Conservation (phyloP, 441 rosid species). For the Adansonia rubrostipa region DNA sequence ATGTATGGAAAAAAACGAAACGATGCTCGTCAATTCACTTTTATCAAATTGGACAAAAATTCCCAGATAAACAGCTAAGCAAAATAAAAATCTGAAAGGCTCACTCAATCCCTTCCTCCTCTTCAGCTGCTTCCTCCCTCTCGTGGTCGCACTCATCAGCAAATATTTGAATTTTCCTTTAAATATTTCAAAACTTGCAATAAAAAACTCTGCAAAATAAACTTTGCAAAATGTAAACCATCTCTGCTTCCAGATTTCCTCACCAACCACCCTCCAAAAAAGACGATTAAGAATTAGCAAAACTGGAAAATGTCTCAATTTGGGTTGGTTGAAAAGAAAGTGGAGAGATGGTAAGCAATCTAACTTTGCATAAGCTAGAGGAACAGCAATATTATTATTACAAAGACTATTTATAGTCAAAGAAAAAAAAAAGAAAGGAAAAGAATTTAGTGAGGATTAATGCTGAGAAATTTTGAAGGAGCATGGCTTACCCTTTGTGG, state of each 20-base stretch:
- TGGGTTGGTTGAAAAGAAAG: slow-evolving; percentile 23
- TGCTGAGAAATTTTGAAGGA: slow-evolving; percentile 39
- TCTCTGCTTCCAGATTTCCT: slow-evolving; percentile 46
- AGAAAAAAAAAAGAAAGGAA: background rate
- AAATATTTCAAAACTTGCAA: too few species aligned
- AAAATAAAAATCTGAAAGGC: too few species aligned
- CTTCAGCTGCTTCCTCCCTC: too few species aligned
- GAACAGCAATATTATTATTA: slow-evolving; percentile 26
- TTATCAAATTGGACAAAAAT: too few species aligned
- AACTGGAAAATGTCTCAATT: background rate
- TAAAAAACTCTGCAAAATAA: too few species aligned
- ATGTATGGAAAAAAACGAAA: too few species aligned
- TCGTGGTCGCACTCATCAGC: too few species aligned
- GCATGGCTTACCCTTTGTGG: slow-evolving; percentile 33
- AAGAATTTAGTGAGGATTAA: slow-evolving; percentile 38
- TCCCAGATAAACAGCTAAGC: too few species aligned
- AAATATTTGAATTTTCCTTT: too few species aligned
- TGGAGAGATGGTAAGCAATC: slow-evolving; percentile 62
- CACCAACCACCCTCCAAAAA: slow-evolving; percentile 4
- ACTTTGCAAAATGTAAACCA: slow-evolving; percentile 52
- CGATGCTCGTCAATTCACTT: too few species aligned
- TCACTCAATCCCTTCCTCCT: too few species aligned
- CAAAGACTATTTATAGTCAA: background rate
- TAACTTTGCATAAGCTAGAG: slow-evolving; percentile 33
- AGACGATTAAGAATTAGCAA: background rate